Evolutionary conservation across 2,329 filamentous ascomycete species (phyloP).

Genomic region (Botrytis elliptica): DNA sequence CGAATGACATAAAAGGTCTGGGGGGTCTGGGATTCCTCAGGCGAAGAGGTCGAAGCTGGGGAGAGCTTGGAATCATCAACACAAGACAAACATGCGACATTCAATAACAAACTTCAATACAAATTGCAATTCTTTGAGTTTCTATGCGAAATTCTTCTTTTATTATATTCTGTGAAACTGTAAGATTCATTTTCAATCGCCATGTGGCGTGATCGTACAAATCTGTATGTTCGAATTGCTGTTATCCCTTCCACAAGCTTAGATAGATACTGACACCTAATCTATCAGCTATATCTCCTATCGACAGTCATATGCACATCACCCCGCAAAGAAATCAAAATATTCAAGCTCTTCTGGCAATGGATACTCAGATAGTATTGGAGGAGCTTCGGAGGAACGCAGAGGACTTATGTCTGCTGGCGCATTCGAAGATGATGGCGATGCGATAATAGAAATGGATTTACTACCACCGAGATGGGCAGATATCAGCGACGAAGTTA

Average conservation of each 20-base stretch:
- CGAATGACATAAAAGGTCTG: not conserved
- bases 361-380: slow-evolving; percentile 60
- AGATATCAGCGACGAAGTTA: slow-evolving; percentile 90
- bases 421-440: slow-evolving; percentile 80
- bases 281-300: slow-evolving; percentile 86
- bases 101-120: slow-evolving; percentile 15
- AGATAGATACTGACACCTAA: slow-evolving; percentile 32
- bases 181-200: slow-evolving; percentile 45
- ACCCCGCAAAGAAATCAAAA: slow-evolving; percentile 81
- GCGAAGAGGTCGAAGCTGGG: slow-evolving; percentile 13
- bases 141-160: slow-evolving; percentile 10
- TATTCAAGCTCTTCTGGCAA: slow-evolving; percentile 51
- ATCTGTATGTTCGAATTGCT: slow-evolving; percentile 65
- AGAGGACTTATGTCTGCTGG: slow-evolving; percentile 81
- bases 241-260: slow-evolving; percentile 4
- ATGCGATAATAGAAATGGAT: slow-evolving; percentile 98
- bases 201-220: slow-evolving; percentile 99
- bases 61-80: slow-evolving; percentile 11
- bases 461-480: slow-evolving; percentile 92
- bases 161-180: slow-evolving; percentile 16
- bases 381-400: slow-evolving; percentile 58
- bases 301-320: slow-evolving; percentile 95
- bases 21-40: slow-evolving; percentile 16
- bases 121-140: slow-evolving; percentile 4
- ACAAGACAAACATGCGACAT: slow-evolving; percentile 20